phyloP scores from a whole-genome alignment of 495 filamentous ascomycete species.

The Schizothecium vesticola region DNA sequence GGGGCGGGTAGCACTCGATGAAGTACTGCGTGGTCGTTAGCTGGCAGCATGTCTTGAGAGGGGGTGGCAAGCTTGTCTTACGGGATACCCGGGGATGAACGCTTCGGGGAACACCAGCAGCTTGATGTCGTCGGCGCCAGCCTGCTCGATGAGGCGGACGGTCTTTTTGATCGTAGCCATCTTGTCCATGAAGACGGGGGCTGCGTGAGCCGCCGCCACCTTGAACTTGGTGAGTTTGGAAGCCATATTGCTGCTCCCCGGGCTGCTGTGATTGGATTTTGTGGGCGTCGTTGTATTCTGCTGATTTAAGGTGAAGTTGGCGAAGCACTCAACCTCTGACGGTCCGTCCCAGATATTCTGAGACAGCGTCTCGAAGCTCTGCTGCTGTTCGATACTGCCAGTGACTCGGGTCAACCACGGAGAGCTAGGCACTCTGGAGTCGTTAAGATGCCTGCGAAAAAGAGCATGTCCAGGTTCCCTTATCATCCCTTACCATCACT shows the following conservation, averaged over 20 bases:
- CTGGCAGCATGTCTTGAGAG: neutral
- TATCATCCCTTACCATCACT: neutral
- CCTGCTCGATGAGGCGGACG: slow-evolving; percentile 23
- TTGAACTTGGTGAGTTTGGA: slow-evolving; percentile 24
- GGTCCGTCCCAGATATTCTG: neutral
- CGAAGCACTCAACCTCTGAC: neutral
- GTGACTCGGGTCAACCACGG: too few relatives aligned
- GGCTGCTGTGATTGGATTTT: neutral
- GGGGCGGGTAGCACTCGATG: slow-evolving; percentile 30
- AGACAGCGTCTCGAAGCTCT: neutral
- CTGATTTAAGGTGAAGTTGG: neutral
- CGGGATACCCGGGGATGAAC: slow-evolving; percentile 33
- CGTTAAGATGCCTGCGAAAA: too few relatives aligned
- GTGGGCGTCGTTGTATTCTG: neutral
- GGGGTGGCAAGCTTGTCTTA: neutral
- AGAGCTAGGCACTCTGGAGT: too few relatives aligned
- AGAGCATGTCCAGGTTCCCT: too few relatives aligned
- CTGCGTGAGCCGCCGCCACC: slow-evolving; percentile 29
- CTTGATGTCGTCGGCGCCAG: slow-evolving; percentile 23
- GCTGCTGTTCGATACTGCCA: neutral
- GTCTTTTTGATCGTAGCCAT: slow-evolving; percentile 28
- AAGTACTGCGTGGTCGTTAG: slow-evolving; percentile 18
- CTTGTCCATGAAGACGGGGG: slow-evolving; percentile 36
- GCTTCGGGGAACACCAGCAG: slow-evolving; percentile 35
- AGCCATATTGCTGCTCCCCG: neutral